Evolutionary conservation across 2,329 filamentous ascomycete species (phyloP).

Genomic region (Botryotinia globosa): DNA sequence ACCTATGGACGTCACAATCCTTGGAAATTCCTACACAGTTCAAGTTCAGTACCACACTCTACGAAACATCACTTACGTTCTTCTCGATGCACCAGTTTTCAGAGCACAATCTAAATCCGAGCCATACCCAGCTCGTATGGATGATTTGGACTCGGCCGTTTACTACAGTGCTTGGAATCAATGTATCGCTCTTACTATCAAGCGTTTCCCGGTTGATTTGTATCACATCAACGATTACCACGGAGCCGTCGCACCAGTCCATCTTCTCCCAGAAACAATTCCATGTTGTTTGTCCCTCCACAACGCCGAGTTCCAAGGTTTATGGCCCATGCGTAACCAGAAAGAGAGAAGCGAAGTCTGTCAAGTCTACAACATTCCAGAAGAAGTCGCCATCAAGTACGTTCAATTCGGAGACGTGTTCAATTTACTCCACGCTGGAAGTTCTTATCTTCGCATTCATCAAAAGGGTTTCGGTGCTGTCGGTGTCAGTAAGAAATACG

Average conservation of each 20-base stretch:
- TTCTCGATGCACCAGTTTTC: conserved; percentile 59
- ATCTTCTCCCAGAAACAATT: conserved; percentile 58
- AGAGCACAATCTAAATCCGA: conserved; percentile 60
- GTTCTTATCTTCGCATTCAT: conserved; percentile 63
- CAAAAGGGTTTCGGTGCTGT: conserved; percentile 67
- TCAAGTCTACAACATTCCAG: conserved; percentile 59
- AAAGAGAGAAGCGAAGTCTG: conserved; percentile 63
- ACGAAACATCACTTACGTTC: conserved; percentile 65
- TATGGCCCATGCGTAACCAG: conserved; percentile 64
- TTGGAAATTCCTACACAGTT: conserved; percentile 59
- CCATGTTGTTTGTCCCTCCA: conserved; percentile 63
- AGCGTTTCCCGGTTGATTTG: conserved; percentile 60
- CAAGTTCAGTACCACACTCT: conserved; percentile 61
- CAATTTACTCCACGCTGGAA: conserved; percentile 61
- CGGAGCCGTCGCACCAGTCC: conserved; percentile 60
- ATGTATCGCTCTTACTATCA: conserved; percentile 62
- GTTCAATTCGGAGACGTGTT: conserved; percentile 68
- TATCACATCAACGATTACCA: conserved; percentile 68
- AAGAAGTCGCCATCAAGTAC: conserved; percentile 56
- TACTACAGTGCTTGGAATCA: conserved; percentile 71
- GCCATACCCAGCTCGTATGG: conserved; percentile 66
- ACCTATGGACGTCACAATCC: conserved; percentile 60
- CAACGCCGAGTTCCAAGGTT: conserved; percentile 67
- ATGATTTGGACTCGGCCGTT: conserved; percentile 64
- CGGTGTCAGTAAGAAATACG: conserved; percentile 66